Base-by-base conservation (phyloP, 1,139 yeast species). In the Waltiozyma sp. region DNA sequence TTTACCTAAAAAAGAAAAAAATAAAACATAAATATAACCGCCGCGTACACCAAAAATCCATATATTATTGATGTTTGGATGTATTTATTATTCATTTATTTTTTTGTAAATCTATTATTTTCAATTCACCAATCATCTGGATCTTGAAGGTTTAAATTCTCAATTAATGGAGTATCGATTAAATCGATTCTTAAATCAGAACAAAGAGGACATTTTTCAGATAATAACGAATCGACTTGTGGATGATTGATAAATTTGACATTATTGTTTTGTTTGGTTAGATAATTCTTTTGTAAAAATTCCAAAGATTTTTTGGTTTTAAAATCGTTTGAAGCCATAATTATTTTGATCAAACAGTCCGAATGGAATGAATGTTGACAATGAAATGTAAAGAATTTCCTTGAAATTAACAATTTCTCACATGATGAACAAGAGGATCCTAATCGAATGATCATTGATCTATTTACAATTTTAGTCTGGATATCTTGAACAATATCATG, bases 331-430 rank as follows among this genome's bases (percentile, higher is more conserved):
- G 83, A 78, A 43, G 71, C 68, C 43, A 81, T 59, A 37, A 82
- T 73, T 35, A 65, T 65, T 45, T 77, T 73, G 5, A 84, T 73
- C 24, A 88, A 62, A 62, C 98, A 93, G 55, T 88, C 96, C 45
- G 81, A 80, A 59, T 93, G 98, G 65, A 85, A 84, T 8, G 86
- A 78, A 61, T 91, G 98, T 47, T 77, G 83, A 57, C 98, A 91
- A 0, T 96, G 96, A 57, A 88, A 91, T 11, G 82, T 77, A 41
- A 83, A 71, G 55, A 88, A 89, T 54, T 81, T 80, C 45, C 89
- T 75, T 4, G 80, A 73, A 3, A 87, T 73, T 40, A 91, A 65
- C 7, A 93, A 72, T 50, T 72, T 72, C 16, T 70, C 64, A 62
- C 98, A 93, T 5, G 76, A 52, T 39, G 73, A 69, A 63, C 99